Conservation (phyloP, 139 green algal genomes). For the Coelastrella sp. region DNA sequence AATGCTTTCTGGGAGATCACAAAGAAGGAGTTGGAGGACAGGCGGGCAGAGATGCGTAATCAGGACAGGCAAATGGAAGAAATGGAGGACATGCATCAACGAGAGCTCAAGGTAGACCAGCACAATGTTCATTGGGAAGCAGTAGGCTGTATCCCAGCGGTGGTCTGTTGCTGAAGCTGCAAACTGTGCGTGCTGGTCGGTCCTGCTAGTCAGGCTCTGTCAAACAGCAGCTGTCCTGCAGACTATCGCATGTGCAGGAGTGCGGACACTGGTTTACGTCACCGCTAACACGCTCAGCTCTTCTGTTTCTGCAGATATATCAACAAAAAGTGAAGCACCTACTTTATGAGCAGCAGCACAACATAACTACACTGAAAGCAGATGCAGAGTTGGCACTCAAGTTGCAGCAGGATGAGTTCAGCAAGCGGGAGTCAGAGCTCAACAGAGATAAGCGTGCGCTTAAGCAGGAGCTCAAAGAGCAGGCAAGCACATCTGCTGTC, state of each 20-base stretch:
- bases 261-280: too few species aligned
- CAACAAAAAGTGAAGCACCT: conserved; percentile 97
- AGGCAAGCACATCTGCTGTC: conserved; percentile 53
- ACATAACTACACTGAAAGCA: conserved; percentile 88
- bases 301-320: conserved; percentile 76
- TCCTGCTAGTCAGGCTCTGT: too few species aligned
- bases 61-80: conserved; percentile 93
- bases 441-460: conserved; percentile 85
- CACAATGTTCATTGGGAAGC: neutral
- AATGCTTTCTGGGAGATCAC: conserved; percentile 94
- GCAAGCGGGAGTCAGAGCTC: conserved; percentile 74
- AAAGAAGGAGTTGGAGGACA: conserved; percentile 91
- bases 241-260: too few species aligned
- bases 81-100: conserved; percentile 89
- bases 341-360: conserved; percentile 94
- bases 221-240: too few species aligned
- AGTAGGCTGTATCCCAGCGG: neutral
- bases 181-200: too few species aligned
- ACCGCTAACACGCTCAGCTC: too few species aligned
- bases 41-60: conserved; percentile 84
- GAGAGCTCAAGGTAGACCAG: conserved; percentile 84
- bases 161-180: neutral
- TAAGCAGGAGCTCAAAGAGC: conserved; percentile 85
- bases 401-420: conserved; percentile 80
- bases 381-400: conserved; percentile 87